A percentile compares a stretch with the other conserved stretches of the same genome.
Conservation (phyloP, 805 yeast genomes). For the Nakazawaea populi region DNA sequence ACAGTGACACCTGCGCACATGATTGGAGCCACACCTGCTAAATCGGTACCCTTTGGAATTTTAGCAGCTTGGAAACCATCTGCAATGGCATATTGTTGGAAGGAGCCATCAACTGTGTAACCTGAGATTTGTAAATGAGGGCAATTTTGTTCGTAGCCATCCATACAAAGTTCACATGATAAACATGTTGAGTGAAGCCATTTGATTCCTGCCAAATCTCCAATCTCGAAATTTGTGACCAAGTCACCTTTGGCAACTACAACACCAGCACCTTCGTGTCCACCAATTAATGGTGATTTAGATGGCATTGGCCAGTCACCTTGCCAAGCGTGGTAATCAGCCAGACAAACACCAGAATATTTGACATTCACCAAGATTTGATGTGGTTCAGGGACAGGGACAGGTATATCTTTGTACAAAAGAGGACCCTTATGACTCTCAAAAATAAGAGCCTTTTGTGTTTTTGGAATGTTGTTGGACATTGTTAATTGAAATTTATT, state of each 20-base stretch:
- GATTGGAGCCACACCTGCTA: background rate
- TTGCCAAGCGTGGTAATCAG: background rate
- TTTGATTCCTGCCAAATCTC: conserved; percentile 79
- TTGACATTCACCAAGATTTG: conserved; percentile 76
- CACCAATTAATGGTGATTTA: conserved; percentile 75
- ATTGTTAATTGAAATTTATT: conserved; percentile 11
- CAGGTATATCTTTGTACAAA: conserved; percentile 67
- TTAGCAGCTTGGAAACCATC: background rate
- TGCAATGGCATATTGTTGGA: background rate
- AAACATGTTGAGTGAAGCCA: conserved; percentile 79
- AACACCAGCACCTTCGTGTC: conserved; percentile 87
- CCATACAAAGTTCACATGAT: conserved; percentile 59
- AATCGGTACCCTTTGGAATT: background rate
- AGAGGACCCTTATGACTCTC: conserved; percentile 60
- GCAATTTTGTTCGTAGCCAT: background rate
- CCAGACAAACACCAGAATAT: conserved; percentile 60
- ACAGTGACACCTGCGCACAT: background rate
- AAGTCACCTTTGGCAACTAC: conserved; percentile 72
- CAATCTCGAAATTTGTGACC: conserved; percentile 66
- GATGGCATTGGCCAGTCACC: conserved; percentile 16
- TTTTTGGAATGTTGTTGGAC: conserved; percentile 38
- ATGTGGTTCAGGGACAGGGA: conserved; percentile 71
- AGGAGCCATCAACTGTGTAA: background rate
- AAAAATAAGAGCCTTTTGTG: conserved; percentile 69
- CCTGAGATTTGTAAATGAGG: conserved; percentile 20